These are phyloP conservation scores for Alternaria incomplexa DNA, from an alignment of 2,329 filamentous ascomycete species.

Conservation along the genomic window DNA sequence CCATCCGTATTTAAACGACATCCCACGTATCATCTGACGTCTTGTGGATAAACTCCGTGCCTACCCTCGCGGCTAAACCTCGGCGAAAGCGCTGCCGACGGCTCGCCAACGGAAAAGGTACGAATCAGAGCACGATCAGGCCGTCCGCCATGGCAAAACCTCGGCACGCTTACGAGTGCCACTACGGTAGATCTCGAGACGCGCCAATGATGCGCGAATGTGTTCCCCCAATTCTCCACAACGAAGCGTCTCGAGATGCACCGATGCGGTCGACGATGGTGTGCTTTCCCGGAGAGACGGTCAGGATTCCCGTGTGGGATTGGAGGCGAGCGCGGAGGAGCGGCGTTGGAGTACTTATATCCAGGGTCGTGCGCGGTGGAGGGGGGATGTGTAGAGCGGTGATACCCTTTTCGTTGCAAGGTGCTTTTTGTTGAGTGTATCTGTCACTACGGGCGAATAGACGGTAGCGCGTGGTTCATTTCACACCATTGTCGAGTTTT, in stretches of 20 bases:
- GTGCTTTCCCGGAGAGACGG: constrained; percentile 21
- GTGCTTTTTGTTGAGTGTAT: background rate
- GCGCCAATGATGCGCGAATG: constrained; percentile 15
- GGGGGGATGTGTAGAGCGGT: background rate
- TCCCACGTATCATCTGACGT: constrained; percentile 8
- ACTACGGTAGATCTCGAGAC: constrained; percentile 4
- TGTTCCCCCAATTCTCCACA: constrained; percentile 17
- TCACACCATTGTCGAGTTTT: background rate
- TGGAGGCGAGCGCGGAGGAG: background rate
- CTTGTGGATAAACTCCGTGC: background rate
- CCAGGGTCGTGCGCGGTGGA: background rate
- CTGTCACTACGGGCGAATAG: background rate
- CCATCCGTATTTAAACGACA: background rate
- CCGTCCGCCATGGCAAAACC: constrained; percentile 20
- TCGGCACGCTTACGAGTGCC: constrained; percentile 15
- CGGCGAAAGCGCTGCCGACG: constrained; percentile 10
- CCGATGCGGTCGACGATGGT: background rate
- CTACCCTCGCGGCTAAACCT: constrained; percentile 5
- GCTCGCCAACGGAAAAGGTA: background rate
- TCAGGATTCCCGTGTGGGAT: constrained; percentile 13
- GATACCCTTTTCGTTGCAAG: constrained; percentile 3
- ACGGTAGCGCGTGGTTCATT: background rate
- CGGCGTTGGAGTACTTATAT: constrained; percentile 6
- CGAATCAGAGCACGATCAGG: constrained; percentile 11
- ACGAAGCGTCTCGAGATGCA: constrained; percentile 5